Evolutionary conservation across 441 rosid genomes (phyloP).

Genomic region (Euphorbia celastroides): DNA sequence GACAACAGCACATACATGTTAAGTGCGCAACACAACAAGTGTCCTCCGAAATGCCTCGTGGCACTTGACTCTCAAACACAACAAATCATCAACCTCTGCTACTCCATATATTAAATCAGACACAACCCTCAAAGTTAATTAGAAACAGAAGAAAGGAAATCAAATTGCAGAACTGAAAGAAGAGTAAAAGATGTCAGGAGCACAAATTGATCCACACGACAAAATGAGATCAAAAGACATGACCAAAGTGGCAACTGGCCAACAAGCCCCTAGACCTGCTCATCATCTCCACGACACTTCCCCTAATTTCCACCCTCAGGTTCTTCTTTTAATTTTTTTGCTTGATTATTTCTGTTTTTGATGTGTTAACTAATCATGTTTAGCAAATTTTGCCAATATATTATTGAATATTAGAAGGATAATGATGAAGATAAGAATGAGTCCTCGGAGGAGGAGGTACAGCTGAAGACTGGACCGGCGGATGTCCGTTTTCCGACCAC

Average conservation of each 20-base stretch:
- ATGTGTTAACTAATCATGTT: no score
- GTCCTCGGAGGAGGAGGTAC: not conserved
- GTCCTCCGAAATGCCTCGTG: not conserved
- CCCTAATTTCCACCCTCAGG: not conserved
- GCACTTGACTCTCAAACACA: not conserved
- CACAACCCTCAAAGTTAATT: no score
- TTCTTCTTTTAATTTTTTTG: no score
- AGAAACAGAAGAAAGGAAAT: not conserved
- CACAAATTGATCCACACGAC: conserved; percentile 42
- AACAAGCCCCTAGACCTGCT: conserved; percentile 44
- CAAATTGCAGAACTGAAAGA: not conserved
- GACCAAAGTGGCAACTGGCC: conserved; percentile 37
- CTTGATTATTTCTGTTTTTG: no score
- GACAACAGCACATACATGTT: not conserved
- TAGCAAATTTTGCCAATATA: not conserved
- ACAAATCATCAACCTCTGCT: not conserved
- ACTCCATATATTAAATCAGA: no score
- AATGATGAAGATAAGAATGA: conserved; percentile 10
- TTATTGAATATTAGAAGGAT: not conserved
- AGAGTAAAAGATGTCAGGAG: conserved; percentile 29
- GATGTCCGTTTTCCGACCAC: conserved; percentile 17
- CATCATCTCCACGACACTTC: conserved; percentile 14
- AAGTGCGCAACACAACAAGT: not conserved
- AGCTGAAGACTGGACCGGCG: conserved; percentile 10
- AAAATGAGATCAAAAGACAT: conserved; percentile 51